Evolutionary conservation across 352 stramenopile genomes (phyloP), one percentile per base, ranked within the genome.

Genomic region (Peronospora destructor): DNA sequence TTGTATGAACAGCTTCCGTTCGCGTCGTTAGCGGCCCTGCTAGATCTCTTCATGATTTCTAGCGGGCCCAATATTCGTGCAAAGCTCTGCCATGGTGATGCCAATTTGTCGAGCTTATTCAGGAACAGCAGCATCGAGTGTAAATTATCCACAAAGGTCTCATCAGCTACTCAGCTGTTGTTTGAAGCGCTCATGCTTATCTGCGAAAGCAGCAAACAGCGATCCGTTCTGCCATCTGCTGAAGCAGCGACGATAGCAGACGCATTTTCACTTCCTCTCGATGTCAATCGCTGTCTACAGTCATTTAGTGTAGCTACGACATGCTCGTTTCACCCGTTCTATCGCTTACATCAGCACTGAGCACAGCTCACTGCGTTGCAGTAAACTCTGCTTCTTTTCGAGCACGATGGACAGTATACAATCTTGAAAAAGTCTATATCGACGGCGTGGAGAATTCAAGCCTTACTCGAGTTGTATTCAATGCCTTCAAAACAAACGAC

Each of bases 11-110:
- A 61, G 3, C 42, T 86, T 1, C 71, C 73, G 0, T 52, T 56
- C 1, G 69, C 64, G 0, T 64, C 64, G 3, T 46, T 89, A 25
- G 57, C 59, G 0, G 61, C 83, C 3, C 66, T 65, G 43, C 47
- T 89, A 23, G 78, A 89, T 45, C 57, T 86, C n/a, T 89, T 89
- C 40, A 89, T 89, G 78, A 85, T 85, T 68, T 61, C 70, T 0
- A 45, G 41, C 6, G 78, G 78, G 0, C 78, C 76, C 0, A 89
- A 87, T 53, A 45, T 89, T 37, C 69, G 76, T 19, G 78, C 73
- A 0, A 87, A 90, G 46, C 48, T 90, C 4, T 90, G 78, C 12
- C 78, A 90, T 28, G 78, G 78, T 11, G 73, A 87, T 59, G 60
- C 73, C 0, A 65, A 62, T 59, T 56, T 86, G 14, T 53, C 61